Evolutionary conservation across 202 grass and related monocot species (phyloP), one percentile per base, ranked within the genome.

Genomic region (Carex sylvatica): DNA sequence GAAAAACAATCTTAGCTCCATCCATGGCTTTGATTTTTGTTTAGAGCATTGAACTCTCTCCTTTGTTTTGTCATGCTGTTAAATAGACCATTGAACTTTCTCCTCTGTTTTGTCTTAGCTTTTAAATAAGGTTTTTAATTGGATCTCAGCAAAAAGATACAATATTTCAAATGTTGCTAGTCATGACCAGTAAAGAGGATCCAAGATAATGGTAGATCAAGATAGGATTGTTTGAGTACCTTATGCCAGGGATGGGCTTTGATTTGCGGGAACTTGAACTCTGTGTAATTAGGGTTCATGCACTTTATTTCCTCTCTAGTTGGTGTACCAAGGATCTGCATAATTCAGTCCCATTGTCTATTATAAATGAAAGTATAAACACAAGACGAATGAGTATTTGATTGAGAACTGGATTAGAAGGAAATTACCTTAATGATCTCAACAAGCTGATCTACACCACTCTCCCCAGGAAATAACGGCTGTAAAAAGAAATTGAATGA

Each of bases 211-310:
- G 26, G 52, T 12, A 38, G 71, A 19, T 36, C 28, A 69, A 68
- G 46, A 54, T 80, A 82, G 78, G 13, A 47, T 61, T 30, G 49
- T 33, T 31, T 0, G 7, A 49, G 16, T 60, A 97, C 95, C 95
- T 98, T 98, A 80, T 98, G 95, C 95, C 95, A 98, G 31, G 95
- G 95, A 69, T 94, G 95, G 74, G 92, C 95, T 91, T 98, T 94
- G 68, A 98, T 98, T 85, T 97, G 95, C 22, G 92, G 92, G 62
- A 98, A 98, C 52, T 98, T 98, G 35, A 98, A 98, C 84, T 98
- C 92, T 0, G 92, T 95, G 35, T 98, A 98, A 55, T 98, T 98
- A 8, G 95, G 95, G 65, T 98, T 98, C 95, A 98, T 98, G 87
- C 92, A 98, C 89, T 93, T 98, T 80, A 98, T 93, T 86, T 98